These are phyloP conservation scores for Picocystis sp. DNA, from an alignment of 163 green algal species.

Conservation along the genomic window DNA sequence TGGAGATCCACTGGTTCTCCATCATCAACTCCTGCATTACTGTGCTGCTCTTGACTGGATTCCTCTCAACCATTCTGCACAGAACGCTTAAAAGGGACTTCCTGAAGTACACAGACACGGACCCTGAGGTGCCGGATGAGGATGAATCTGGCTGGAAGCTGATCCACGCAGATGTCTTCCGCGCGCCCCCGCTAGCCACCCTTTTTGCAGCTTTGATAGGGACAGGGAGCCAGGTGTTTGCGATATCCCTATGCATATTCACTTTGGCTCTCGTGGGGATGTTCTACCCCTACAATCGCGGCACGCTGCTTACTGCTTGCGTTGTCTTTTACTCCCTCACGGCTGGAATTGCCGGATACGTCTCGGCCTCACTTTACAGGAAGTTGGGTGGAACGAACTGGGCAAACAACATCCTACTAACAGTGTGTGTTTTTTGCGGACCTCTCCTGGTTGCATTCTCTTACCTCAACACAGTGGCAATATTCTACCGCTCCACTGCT, in stretches of 20 bases:
- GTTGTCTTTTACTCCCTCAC: conserved; percentile 1
- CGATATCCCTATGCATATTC: conserved; percentile 1
- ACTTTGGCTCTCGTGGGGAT: not conserved
- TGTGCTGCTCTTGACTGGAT: not conserved
- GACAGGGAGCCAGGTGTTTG: conserved; percentile 2
- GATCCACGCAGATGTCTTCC: conserved; percentile 7
- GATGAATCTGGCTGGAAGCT: conserved; percentile 4
- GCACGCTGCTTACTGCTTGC: not conserved
- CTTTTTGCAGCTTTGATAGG: conserved; percentile 2
- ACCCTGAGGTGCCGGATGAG: conserved; percentile 3
- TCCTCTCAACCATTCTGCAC: conserved; percentile 2
- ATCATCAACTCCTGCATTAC: conserved; percentile 6
- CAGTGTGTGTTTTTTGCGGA: conserved; percentile 69
- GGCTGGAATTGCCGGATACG: not conserved
- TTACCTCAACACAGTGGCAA: conserved; percentile 81
- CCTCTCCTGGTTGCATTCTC: conserved; percentile 72
- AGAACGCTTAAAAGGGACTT: not conserved
- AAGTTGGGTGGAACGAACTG: conserved; percentile 3
- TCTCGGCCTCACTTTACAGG: conserved; percentile 5
- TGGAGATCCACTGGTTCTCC: conserved; percentile 7
- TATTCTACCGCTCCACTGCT: conserved; percentile 49
- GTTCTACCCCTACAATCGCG: conserved; percentile 6
- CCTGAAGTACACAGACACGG: not conserved
- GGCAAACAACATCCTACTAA: conserved; percentile 75
- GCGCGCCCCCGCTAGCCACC: not conserved